A percentile compares a stretch with the other conserved stretches of the same genome.
Evolutionary conservation across 1,284 basidiomycete species (phyloP).

Genomic region (Xerocomus minutiporus): DNA sequence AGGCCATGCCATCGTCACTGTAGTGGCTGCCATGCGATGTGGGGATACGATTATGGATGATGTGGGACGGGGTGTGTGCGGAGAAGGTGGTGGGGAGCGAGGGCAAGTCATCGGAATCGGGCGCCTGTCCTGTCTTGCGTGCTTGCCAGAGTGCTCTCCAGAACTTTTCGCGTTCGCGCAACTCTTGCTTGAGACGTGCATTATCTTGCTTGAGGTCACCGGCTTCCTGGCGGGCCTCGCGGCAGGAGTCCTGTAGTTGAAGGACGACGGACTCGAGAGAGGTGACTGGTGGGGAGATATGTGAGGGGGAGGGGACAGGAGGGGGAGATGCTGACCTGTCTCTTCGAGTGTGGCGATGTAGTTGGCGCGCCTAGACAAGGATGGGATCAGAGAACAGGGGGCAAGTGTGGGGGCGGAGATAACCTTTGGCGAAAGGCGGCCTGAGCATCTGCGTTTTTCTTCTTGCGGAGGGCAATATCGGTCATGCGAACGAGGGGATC

Average conservation of each 20-base stretch:
- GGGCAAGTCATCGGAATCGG: constrained; percentile 55
- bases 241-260: constrained; percentile 74
- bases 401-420: constrained; percentile 2
- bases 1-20: constrained; percentile 37
- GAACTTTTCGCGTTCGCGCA: constrained; percentile 66
- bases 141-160: constrained; percentile 63
- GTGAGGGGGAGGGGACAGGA: constrained; percentile 18
- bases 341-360: constrained; percentile 86
- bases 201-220: constrained; percentile 61
- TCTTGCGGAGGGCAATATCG: constrained; percentile 71
- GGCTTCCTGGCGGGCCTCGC: constrained; percentile 57
- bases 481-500: constrained; percentile 35
- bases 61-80: constrained; percentile 20
- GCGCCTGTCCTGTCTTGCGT: constrained; percentile 49
- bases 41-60: constrained; percentile 21
- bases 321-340: constrained; percentile 53
- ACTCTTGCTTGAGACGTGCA: constrained; percentile 54
- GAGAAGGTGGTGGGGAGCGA: constrained; percentile 45
- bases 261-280: constrained; percentile 76
- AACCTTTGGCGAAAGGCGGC: constrained; percentile 46
- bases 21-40: constrained; percentile 38
- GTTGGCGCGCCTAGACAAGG: constrained; percentile 65
- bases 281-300: constrained; percentile 43
- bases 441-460: constrained; percentile 77
- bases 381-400: constrained; percentile 30